Base-by-base conservation (phyloP, 257 asterid genomes). In the Avicennia marina region DNA sequence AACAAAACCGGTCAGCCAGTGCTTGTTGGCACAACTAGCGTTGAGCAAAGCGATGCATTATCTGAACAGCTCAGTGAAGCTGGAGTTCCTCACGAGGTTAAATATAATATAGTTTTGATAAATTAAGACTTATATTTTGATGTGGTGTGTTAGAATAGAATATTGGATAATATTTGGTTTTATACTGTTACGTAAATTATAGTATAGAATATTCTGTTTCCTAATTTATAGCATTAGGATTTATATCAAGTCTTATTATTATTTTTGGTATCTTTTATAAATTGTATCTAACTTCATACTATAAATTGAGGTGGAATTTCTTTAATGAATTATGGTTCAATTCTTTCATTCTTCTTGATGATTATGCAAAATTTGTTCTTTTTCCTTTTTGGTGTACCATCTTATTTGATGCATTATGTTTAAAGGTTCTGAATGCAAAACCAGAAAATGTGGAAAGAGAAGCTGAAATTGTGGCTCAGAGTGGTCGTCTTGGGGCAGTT, bases 391-490 rank as follows among this genome's bases (percentile, higher is more conserved):
- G 52, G 59, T 53, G 15, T 11, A 40, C 21, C 33, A 18, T 48
- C 75, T 44, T 52, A 63, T 59, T 40, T 65, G 42, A 17, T 45
- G 27, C 11, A 41, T 39, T 66, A 17, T 66, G 26, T 53, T 50
- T 67, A 19, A 70, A 93, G 98, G 98, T 93, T 77, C 83, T 93
- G 55, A 93, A 93, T 75, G 98, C 98, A 49, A 93, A 93, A 80
- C 98, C 98, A 64, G 98, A 93, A 75, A 93, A 93, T 71, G 98
- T 93, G 81, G 98, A 93, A 75, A 77, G 98, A 76, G 98, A 93
- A 79, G 98, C 98, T 73, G 98, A 93, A 83, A 93, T 93, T 82
- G 96, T 93, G 70, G 95, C 97, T 68, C 98, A 93, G 69, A 93
- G 98, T 75, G 98, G 98, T 62, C 96, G 98, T 61, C 82, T 84